Percentiles rank a stretch among this genome's conserved stretches.
phyloP scores from a whole-genome alignment of 176 grass and related monocot species.

The Saccharum officinarum region DNA sequence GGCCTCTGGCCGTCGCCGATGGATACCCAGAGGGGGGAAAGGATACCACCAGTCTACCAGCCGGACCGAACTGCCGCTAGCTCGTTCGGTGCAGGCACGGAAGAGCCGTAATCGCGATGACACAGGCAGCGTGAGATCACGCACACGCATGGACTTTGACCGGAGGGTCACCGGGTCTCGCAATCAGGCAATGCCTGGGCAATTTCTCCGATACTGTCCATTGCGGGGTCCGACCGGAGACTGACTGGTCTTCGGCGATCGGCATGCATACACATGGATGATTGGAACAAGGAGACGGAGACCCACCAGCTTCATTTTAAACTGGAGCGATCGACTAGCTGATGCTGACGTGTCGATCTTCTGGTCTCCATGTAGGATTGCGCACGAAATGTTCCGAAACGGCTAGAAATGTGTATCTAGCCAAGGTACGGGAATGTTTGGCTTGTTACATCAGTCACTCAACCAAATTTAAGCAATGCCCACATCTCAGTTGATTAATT shows the following conservation, averaged over 20 bases:
- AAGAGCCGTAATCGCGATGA: conserved; percentile 40
- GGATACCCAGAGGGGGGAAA: not conserved
- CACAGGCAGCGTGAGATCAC: conserved; percentile 28
- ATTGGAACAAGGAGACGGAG: not conserved
- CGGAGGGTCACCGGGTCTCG: not conserved
- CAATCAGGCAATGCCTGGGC: conserved; percentile 2
- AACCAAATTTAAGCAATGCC: not conserved
- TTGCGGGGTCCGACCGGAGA: not conserved
- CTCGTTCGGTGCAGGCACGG: not conserved
- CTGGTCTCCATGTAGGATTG: not conserved
- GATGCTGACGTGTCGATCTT: not conserved
- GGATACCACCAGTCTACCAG: not conserved
- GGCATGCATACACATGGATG: not conserved
- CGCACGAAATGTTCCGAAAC: not conserved
- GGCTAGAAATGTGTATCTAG: not conserved
- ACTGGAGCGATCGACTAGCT: not conserved
- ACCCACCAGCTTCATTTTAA: not conserved
- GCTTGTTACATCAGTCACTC: not conserved
- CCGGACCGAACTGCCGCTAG: not conserved
- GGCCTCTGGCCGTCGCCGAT: not conserved
- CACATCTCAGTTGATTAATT: too few relatives aligned
- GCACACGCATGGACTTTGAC: conserved; percentile 22
- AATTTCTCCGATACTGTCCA: conserved; percentile 18
- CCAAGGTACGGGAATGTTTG: not conserved
- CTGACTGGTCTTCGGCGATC: not conserved